Percentiles rank a stretch among this genome's conserved stretches.
Conservation (phyloP, 129 eudicot genomes). For the Pulicaria dysenterica region DNA sequence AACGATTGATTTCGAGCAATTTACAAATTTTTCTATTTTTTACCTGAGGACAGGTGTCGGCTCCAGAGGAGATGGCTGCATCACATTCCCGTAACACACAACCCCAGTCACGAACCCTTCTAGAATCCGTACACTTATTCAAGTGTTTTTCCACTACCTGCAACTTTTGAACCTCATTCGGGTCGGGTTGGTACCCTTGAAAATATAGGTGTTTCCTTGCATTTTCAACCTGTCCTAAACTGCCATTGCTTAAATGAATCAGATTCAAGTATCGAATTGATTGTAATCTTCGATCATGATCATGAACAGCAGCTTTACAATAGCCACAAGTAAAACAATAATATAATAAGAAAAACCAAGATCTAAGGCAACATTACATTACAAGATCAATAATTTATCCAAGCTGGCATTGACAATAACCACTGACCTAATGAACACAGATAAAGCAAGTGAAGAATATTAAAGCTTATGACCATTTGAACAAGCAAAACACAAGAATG, state of each 20-base stretch:
- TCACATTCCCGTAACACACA: conserved; percentile 63
- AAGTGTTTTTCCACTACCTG: conserved; percentile 66
- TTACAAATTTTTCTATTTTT: not conserved
- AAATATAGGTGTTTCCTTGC: conserved; percentile 69
- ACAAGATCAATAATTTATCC: conserved; percentile 26
- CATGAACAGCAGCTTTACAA: conserved; percentile 18
- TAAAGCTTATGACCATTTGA: not conserved
- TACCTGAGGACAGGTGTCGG: conserved; percentile 84
- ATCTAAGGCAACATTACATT: conserved; percentile 16
- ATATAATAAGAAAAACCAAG: conserved; percentile 11
- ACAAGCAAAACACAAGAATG: conserved; percentile 17
- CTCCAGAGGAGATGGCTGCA: conserved; percentile 80
- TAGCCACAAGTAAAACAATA: conserved; percentile 13
- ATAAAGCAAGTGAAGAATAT: not conserved
- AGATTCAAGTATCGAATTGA: conserved; percentile 11
- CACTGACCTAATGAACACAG: conserved; percentile 11
- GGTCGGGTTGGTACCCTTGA: conserved; percentile 61
- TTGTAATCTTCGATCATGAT: conserved; percentile 9
- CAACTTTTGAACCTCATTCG: conserved; percentile 62
- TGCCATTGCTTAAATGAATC: conserved; percentile 45
- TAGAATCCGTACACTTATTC: conserved; percentile 56
- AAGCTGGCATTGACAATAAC: not conserved
- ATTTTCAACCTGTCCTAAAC: conserved; percentile 89
- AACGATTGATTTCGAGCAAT: not conserved
- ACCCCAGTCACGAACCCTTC: conserved; percentile 75